A percentile compares a stretch with the other conserved stretches of the same genome.
These are phyloP conservation scores for Phallus indusiatus DNA, from an alignment of 768 basidiomycete genomes.

Conservation along the genomic window DNA sequence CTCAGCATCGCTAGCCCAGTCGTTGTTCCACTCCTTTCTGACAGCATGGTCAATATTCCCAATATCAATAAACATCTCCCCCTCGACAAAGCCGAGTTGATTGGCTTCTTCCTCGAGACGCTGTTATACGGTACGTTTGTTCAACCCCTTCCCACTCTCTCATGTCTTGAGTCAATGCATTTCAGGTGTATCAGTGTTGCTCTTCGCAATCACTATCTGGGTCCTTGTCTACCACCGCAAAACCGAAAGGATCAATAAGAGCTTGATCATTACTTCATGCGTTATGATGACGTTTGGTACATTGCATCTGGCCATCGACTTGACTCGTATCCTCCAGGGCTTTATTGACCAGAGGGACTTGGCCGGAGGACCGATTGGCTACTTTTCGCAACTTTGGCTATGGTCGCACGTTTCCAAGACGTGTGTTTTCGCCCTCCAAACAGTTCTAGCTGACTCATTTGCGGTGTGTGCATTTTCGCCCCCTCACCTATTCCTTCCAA, in stretches of 20 bases:
- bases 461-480: neutral
- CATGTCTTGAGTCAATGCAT: neutral
- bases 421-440: neutral
- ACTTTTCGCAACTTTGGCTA: neutral
- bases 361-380: neutral
- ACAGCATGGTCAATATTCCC: neutral
- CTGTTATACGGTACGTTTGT: neutral
- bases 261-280: neutral
- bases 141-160: neutral
- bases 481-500: neutral
- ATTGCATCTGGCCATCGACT: neutral
- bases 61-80: neutral
- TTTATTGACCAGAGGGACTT: neutral
- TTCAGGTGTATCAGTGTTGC: neutral
- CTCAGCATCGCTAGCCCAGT: neutral
- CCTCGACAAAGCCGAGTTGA: conserved; percentile 4
- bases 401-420: neutral
- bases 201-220: neutral
- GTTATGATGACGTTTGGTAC: neutral
- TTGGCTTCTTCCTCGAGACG: conserved; percentile 1
- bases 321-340: neutral
- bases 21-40: neutral
- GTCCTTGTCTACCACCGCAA: neutral
- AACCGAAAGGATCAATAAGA: neutral
- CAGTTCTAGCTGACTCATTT: neutral